Base-by-base conservation (phyloP, 345 rosid species). In the Populus ilicifolia region DNA sequence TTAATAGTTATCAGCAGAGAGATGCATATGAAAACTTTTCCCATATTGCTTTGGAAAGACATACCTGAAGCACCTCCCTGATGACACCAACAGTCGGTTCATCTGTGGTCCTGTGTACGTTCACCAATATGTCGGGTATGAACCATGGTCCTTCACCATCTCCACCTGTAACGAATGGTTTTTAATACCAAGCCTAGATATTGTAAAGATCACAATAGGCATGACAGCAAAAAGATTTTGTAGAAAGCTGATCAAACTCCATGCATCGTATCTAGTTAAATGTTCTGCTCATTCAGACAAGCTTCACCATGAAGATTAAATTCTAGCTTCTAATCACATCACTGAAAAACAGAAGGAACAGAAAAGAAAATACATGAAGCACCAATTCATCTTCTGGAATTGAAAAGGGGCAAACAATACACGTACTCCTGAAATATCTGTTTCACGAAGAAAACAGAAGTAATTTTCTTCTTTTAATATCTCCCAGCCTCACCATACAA, bases 91-190 rank as follows among this genome's bases (percentile, higher is more conserved):
- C 75, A 7, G 74, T 80, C 67, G 78, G 77, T 27, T 91, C 93
- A 27, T 88, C 94, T 21, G 89, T 89, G 44, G 91, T 82, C 81
- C 87, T 92, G 77, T 84, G 93, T 74, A 93, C 80, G 4, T 80
- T 91, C 75, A 93, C 98, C 87, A 93, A 79, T 73, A 96, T 92
- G 81, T 96, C 98, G 18, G 98, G 93, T 87, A 93, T 87, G 83
- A 88, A 87, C 93, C 96, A 89, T 20, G 93, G 88, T 48, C 94
- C 93, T 73, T 96, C 97, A 61, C 79, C 85, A 74, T 93, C 97
- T 13, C 91, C 90, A 77, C 97, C 98, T 94, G 90, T 79, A 82
- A 50, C 35, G 10, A 71, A 56, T 36, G 29, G 5, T 54, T 54
- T 54, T 54, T 54, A 54, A 54, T 20, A 21, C 12, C 61, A 54